These are phyloP conservation scores for Gentiana straminea DNA, from an alignment of 257 asterid species.

Conservation along the genomic window DNA sequence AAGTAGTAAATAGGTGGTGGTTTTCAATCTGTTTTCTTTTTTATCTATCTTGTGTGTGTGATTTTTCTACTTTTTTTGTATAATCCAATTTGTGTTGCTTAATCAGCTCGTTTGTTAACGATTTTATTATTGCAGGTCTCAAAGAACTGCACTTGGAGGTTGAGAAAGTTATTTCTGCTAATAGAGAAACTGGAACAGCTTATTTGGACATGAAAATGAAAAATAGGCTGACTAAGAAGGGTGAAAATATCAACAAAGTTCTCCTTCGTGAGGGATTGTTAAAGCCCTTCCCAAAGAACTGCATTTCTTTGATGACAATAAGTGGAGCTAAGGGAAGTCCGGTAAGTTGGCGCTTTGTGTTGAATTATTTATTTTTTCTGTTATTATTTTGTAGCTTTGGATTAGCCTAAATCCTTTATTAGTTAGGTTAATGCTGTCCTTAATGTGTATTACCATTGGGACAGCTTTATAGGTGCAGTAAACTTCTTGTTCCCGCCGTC, in stretches of 20 bases:
- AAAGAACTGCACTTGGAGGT: conserved; percentile 84
- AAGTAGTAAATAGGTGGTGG: too few relatives aligned
- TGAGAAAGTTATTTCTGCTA: conserved; percentile 60
- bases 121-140: conserved; percentile 49
- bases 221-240: conserved; percentile 73
- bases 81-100: background rate
- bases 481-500: too few relatives aligned
- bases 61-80: background rate
- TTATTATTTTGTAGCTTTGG: too few relatives aligned
- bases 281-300: conserved; percentile 89
- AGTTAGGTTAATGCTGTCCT: too few relatives aligned
- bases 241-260: conserved; percentile 71
- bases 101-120: background rate
- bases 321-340: conserved; percentile 99
- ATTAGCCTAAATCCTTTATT: too few relatives aligned
- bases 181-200: conserved; percentile 76
- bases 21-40: background rate
- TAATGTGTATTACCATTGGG: too few relatives aligned
- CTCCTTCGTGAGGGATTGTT: conserved; percentile 62
- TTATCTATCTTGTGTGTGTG: background rate
- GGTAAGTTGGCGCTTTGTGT: conserved; percentile 33
- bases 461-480: too few relatives aligned
- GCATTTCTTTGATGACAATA: conserved; percentile 93
- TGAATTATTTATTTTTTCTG: too few relatives aligned
- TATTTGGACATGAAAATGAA: conserved; percentile 91